Base-by-base conservation (phyloP, 225 moss, liverwort and hornwort species). In the Polytrichum formosum region DNA sequence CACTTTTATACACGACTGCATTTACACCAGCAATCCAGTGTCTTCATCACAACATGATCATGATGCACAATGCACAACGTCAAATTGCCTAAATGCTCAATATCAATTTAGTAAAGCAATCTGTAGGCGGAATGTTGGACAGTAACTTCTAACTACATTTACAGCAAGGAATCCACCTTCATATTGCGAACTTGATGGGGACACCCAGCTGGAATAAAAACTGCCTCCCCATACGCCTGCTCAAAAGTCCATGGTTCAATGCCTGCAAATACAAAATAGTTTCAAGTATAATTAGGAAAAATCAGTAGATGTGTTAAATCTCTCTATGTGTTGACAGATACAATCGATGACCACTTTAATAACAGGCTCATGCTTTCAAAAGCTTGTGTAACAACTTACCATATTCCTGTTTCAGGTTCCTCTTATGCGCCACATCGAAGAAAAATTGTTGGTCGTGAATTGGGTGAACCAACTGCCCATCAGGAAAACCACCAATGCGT, bases 161-260 rank as follows among this genome's bases (percentile, higher is more conserved):
- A 54, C 25, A 63, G 64, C 27, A 55, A 30, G 76, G 5, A 16
- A 17, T 1, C 21, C 37, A 96, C 96, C 91, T 93, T 93, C 71
- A 89, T 61, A 72, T 98, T 98, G 22, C 98, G 90, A 68, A 98
- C 98, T 94, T 98, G 98, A 69, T 98, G 98, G 64, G 98, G 98
- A 81, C 98, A 98, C 58, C 98, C 98, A 54, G 94, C 98, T 71
- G 98, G 98, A 27, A 98, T 94, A 61, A 98, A 98, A 6, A 98
- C 91, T 54, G 98, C 98, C 75, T 98, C 98, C 65, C 98, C 98
- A 74, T 88, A 84, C 18, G 87, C 62, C 77, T 98, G 98, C 82
- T 98, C 98, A 85, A 98, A 98, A 65, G 94, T 92, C 98, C 98
- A 98, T 30, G 98, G 84, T 71, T 94, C 98, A 81, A 94, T 64